These are phyloP conservation scores for Heritiera littoralis DNA, from an alignment of 345 rosid species.

Conservation along the genomic window DNA sequence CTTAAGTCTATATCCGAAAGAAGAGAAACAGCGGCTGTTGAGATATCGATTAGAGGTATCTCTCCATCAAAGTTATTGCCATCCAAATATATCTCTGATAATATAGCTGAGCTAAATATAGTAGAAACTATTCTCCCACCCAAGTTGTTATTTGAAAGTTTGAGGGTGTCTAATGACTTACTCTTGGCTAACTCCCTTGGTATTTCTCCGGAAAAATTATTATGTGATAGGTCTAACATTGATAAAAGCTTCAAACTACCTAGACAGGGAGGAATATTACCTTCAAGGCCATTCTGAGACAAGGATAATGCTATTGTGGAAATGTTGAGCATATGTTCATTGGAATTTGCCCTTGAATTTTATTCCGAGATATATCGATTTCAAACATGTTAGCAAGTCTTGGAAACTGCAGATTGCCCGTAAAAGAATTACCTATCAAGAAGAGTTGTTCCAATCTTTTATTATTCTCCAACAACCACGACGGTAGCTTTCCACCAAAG, in stretches of 20 bases:
- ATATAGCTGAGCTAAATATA: neutral
- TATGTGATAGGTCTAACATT: neutral
- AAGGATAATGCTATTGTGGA: neutral
- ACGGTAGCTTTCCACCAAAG: slow-evolving; percentile 11
- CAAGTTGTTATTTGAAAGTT: slow-evolving; percentile 33
- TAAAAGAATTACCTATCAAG: neutral
- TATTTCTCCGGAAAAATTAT: slow-evolving; percentile 10
- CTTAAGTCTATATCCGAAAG: slow-evolving; percentile 16
- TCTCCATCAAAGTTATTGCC: slow-evolving; percentile 15
- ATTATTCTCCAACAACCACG: slow-evolving; percentile 38
- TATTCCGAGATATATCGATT: slow-evolving; percentile 16
- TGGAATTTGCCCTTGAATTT: slow-evolving; percentile 12
- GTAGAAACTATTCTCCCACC: slow-evolving; percentile 16
- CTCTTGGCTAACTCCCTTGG: slow-evolving; percentile 7
- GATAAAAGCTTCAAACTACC: neutral
- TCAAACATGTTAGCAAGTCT: neutral
- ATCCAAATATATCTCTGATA: neutral
- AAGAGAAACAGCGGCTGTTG: neutral
- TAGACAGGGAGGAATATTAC: slow-evolving; percentile 26
- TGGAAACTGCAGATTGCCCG: slow-evolving; percentile 8
- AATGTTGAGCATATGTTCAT: neutral
- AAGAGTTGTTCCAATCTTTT: neutral
- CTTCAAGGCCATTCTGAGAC: slow-evolving; percentile 14
- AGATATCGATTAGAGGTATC: neutral
- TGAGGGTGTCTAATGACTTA: neutral